Evolutionary conservation across 2,329 filamentous ascomycete species (phyloP), one percentile per base, ranked within the genome.

Genomic region (Rhinocladiella mackenziei): DNA sequence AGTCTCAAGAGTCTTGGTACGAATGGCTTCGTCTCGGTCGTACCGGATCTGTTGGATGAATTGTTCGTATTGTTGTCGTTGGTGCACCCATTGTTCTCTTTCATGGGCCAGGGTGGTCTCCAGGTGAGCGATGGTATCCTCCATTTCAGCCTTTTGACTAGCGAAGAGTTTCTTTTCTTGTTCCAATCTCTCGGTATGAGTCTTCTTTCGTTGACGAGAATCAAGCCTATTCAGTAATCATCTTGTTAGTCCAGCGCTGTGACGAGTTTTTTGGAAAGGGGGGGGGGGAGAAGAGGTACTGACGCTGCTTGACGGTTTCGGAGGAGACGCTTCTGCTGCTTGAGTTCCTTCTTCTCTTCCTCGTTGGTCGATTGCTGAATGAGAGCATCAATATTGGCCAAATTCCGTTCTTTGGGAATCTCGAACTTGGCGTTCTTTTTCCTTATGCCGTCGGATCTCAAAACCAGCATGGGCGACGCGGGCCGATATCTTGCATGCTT

Each of bases 391-490:
- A 98, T 97, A 70, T 94, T 97, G 73, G 79, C 83, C 57, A 98
- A 78, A 61, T 89, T 97, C 51, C 89, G 81, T 70, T 96, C 92
- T 32, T 86, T 82, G 7, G 92, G 92, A 56, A 98, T 98, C 62
- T 97, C 91, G 67, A 97, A 96, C 56, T 91, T 85, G 55, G 89
- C 89, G 62, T 97, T 98, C 84, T 97, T 97, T 81, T 98, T 98
- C 60, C 92, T 81, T 66, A 97, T 94, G 50, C 92, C 88, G 58
- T 94, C 89, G 44, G 87, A 81, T 57, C 86, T 78, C 23, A 49
- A 17, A 40, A 79, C 70, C 51, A 80, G 76, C 65, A 86, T 73
- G 43, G 89, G 83, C 50, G 89, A 88, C 30, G 80, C 60, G 60
- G 75, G 65, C 69, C 77, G 61, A 61, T 71, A 70, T 58, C 54